Evolutionary conservation across 495 filamentous ascomycete genomes (phyloP), one percentile per base, ranked within the genome.

Genomic region (Penicillium cataractarum): DNA sequence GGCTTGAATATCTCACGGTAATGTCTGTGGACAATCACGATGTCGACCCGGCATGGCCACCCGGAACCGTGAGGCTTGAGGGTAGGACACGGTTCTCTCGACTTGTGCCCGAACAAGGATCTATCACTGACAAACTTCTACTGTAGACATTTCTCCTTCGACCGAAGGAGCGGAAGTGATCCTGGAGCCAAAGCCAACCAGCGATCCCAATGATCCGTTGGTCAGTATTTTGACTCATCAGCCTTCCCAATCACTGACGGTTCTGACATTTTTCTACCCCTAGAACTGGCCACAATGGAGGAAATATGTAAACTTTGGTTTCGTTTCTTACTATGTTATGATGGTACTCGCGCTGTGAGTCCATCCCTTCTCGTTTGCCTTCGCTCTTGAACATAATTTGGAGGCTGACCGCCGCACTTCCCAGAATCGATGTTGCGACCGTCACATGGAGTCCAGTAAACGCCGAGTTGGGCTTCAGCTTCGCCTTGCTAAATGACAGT

Each of bases 401-500:
- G 6, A 6, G 2, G 22, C 4, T 21, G 40, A 46, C 21, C 6
- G 19, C 56, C 59, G 32, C 59, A 8, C 2, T 24, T 12, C 6
- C 3, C 37, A 70, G 67, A n/a, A 65, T 80, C 67, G 70, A 76
- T 40, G 71, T 74, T 9, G 71, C 67, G 29, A 75, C 74, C 12
- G 70, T 72, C 2, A 75, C 77, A 15, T 81, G 79, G 78, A 71
- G 69, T 6, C 69, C 73, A 4, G 63, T 82, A 55, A 71, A 75
- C n/a, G 21, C 22, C 8, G 74, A 80, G 48, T 68, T 82, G 0
- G 72, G 75, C 35, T 76, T 81, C 60, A 71, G 63, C 55, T 69
- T 63, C 55, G 72, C 60, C 3, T 63, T 72, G 4, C 66, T 83
- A 3, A 82, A 80, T 33, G 70, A 76, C 54, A 72, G 70, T 21